A percentile compares a stretch with the other conserved stretches of the same genome.
Evolutionary conservation across 176 grass and related monocot species (phyloP).

Genomic region (Secale cereale): DNA sequence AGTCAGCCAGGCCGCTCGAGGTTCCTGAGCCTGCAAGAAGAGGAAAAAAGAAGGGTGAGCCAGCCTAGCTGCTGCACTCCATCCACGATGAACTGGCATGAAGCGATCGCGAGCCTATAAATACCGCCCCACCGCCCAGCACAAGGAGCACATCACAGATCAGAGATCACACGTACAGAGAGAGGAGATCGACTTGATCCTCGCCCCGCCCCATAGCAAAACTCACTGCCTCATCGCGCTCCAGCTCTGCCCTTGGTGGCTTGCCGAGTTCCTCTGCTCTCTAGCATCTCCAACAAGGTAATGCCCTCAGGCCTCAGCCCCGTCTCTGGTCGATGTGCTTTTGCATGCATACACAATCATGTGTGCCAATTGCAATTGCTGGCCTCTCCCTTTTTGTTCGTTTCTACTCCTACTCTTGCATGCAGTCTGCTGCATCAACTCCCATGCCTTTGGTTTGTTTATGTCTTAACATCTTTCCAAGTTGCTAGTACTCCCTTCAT

Average conservation of each 20-base stretch:
- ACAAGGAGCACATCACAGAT: neutral
- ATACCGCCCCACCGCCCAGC: slow-evolving; percentile 48
- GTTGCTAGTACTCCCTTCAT: neutral
- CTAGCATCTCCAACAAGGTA: slow-evolving; percentile 24
- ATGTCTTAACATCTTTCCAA: neutral
- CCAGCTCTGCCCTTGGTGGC: neutral
- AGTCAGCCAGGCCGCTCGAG: slow-evolving; percentile 1
- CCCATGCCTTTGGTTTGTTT: slow-evolving; percentile 27
- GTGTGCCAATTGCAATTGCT: slow-evolving; percentile 13
- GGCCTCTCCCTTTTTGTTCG: slow-evolving; percentile 36
- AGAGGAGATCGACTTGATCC: neutral
- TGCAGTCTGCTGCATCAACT: slow-evolving; percentile 6
- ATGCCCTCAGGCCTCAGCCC: neutral
- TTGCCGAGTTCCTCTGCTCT: slow-evolving; percentile 9
- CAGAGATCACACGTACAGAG: neutral
- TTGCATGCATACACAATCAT: slow-evolving; percentile 32
- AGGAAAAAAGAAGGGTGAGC: neutral
- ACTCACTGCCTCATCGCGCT: neutral
- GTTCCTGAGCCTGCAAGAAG: neutral
- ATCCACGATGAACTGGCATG: neutral
- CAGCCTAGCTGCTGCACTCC: neutral
- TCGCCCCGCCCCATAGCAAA: neutral
- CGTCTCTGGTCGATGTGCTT: neutral
- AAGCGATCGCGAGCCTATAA: slow-evolving; percentile 44
- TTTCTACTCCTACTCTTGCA: neutral